Conservation (phyloP, 176 grass and related monocot genomes). For the Hordeum marinum region DNA sequence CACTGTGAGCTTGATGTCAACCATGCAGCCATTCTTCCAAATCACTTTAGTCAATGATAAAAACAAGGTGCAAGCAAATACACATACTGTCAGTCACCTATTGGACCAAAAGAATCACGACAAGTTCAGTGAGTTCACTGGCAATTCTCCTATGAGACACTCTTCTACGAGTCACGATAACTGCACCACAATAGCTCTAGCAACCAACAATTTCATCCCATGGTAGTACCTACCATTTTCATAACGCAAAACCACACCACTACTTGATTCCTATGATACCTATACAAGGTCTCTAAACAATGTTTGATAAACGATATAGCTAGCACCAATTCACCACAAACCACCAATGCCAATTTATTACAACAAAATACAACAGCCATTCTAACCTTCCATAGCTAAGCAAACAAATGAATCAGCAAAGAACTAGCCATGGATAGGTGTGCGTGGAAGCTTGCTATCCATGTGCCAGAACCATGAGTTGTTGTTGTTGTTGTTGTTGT, state of each 20-base stretch:
- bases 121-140: neutral
- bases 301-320: neutral
- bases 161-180: neutral
- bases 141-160: neutral
- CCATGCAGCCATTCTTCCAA: neutral
- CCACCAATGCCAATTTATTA: neutral
- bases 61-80: neutral
- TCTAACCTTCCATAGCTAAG: neutral
- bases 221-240: conserved; percentile 8
- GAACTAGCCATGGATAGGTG: too few species aligned
- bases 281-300: neutral
- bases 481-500: too few species aligned
- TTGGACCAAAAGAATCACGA: neutral
- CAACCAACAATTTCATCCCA: neutral
- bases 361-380: neutral
- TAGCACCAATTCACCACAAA: neutral
- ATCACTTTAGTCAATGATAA: neutral
- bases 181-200: neutral
- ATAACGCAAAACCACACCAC: neutral
- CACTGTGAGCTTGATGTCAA: neutral
- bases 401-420: conserved; percentile 4
- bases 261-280: neutral
- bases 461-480: too few species aligned
- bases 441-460: too few species aligned
- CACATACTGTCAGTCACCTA: neutral